Conservation (phyloP, 192 early-diverging fungal genomes). For the Chytriomyces confervae region DNA sequence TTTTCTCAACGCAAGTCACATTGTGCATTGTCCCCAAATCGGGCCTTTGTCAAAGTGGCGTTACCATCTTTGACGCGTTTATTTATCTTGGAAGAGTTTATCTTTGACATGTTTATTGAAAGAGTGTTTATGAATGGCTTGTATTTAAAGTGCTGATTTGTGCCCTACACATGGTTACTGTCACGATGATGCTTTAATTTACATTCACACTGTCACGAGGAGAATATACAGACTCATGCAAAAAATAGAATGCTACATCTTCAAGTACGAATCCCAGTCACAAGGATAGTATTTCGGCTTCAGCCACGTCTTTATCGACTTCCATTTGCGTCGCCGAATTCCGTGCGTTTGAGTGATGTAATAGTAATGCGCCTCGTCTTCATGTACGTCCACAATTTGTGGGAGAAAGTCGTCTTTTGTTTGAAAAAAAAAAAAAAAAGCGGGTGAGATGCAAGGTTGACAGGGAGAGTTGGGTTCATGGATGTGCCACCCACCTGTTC, state of each 20-base stretch:
- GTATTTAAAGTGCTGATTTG: too few relatives aligned
- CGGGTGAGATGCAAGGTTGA: neutral
- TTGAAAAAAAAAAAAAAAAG: neutral
- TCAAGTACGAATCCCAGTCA: constrained; percentile 5
- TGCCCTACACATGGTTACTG: too few relatives aligned
- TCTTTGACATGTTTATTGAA: too few relatives aligned
- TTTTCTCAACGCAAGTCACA: too few relatives aligned
- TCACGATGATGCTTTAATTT: too few relatives aligned
- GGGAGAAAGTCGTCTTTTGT: constrained; percentile 14
- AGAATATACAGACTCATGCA: too few relatives aligned
- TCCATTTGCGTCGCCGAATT: constrained; percentile 7
- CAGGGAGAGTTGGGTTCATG: neutral
- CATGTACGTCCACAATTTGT: neutral
- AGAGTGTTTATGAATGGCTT: too few relatives aligned
- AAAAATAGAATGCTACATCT: neutral
- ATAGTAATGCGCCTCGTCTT: constrained; percentile 16
- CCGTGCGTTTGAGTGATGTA: constrained; percentile 14
- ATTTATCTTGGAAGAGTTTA: too few relatives aligned
- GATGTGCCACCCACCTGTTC: constrained; percentile 2
- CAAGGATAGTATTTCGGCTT: constrained; percentile 23
- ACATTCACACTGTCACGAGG: too few relatives aligned
- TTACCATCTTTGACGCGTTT: too few relatives aligned
- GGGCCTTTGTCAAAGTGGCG: too few relatives aligned
- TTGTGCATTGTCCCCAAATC: too few relatives aligned
- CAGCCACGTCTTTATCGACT: constrained; percentile 10